These are phyloP conservation scores for Phascolomyces articulosus DNA, from an alignment of 371 early-diverging fungal genomes.

Conservation along the genomic window DNA sequence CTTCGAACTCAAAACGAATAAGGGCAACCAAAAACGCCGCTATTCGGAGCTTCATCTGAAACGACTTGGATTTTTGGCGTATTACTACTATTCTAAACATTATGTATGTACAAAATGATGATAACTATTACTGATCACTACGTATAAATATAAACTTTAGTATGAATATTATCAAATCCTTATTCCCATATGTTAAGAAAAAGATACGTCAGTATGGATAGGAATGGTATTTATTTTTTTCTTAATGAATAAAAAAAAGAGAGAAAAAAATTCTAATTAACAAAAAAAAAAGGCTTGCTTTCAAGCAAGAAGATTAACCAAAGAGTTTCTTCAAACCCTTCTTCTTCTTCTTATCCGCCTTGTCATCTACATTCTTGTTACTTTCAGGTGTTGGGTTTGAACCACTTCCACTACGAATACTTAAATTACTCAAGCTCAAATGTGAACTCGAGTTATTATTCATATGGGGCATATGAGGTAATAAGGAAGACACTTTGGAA, in stretches of 20 bases:
- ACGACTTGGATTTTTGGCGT: too few species aligned
- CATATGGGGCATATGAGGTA: constrained; percentile 26
- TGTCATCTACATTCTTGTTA: constrained; percentile 12
- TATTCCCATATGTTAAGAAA: too few species aligned
- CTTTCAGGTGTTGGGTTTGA: neutral
- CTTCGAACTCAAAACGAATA: neutral
- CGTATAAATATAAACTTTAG: too few species aligned
- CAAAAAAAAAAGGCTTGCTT: too few species aligned
- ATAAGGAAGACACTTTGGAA: constrained; percentile 18
- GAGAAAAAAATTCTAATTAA: neutral
- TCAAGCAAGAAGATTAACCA: too few species aligned
- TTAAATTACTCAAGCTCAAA: constrained; percentile 31
- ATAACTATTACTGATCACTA: too few species aligned
- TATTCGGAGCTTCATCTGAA: neutral
- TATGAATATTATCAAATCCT: too few species aligned
- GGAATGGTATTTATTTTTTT: too few species aligned
- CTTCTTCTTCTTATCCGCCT: constrained; percentile 50
- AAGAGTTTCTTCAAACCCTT: constrained; percentile 45
- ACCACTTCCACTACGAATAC: constrained; percentile 16
- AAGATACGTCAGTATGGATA: too few species aligned
- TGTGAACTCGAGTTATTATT: constrained; percentile 26
- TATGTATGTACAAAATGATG: neutral
- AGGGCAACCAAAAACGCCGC: neutral
- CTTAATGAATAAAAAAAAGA: neutral
- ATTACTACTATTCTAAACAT: neutral